A percentile compares a stretch with the other conserved stretches of the same genome.
Evolutionary conservation across 371 early-diverging fungal species (phyloP).

Genomic region (Mortierella sp.): DNA sequence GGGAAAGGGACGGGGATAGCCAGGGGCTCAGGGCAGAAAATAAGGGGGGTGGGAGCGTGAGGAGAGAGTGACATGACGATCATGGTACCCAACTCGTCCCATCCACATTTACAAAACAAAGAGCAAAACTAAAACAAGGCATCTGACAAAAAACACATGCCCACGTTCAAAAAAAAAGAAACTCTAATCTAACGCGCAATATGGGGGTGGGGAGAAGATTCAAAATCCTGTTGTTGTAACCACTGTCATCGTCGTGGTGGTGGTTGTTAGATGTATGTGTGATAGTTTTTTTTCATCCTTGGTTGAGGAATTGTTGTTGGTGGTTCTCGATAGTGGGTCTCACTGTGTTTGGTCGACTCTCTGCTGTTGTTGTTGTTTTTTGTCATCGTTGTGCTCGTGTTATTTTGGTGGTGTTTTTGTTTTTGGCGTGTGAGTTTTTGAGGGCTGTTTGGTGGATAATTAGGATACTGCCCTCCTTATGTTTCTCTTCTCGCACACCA

Average conservation of each 20-base stretch:
- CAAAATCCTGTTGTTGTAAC: background rate
- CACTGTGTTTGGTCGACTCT: background rate
- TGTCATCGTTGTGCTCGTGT: background rate
- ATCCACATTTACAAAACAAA: background rate
- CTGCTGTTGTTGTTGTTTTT: background rate
- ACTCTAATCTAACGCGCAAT: background rate
- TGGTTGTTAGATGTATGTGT: no score
- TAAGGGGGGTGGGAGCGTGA: background rate
- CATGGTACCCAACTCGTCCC: background rate
- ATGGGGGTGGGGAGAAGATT: no score
- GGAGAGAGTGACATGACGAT: background rate
- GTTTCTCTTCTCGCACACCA: no score
- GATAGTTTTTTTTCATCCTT: no score
- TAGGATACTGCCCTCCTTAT: no score
- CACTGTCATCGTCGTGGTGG: background rate
- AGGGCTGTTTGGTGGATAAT: background rate
- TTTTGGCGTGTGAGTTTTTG: constrained; percentile 6
- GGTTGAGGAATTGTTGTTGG: no score
- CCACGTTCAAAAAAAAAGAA: background rate
- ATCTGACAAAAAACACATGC: background rate
- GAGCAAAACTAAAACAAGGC: background rate
- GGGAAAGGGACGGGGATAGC: background rate
- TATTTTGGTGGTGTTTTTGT: background rate
- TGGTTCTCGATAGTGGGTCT: background rate
- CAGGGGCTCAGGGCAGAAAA: background rate